Evolutionary conservation across 2,329 filamentous ascomycete species (phyloP), one percentile per base, ranked within the genome.

Genomic region (Fusarium acutatum): DNA sequence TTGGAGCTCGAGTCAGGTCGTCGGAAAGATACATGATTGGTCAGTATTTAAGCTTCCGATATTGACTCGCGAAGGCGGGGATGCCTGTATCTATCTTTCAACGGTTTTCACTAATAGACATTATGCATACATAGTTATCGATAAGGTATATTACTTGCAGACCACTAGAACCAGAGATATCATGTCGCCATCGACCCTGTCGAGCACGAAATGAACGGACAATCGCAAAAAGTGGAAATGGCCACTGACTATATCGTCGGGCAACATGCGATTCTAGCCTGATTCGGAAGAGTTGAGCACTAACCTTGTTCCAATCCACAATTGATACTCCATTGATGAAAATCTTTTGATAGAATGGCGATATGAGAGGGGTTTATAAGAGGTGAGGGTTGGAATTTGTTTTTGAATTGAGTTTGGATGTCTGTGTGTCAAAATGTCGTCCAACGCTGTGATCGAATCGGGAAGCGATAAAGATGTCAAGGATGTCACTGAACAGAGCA

Each of bases 121-220:
- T 52, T 17, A 52, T 35, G 26, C 37, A 49, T 63, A 26, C 32
- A 54, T 46, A 28, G 35, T n/a, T 18, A 24, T 34, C 47, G 30
- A 52, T 26, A 35, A 40, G 34, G 3, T 38, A 28, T 28, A 40
- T 26, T 15, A 46, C 50, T 44, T 60, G 54, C 54, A 60, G 54
- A 38, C 40, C 50, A 44, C 32, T 32, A n/a, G 18, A 32, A 15
- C 4, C 4, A 22, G 20, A 26, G 9, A 28, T 30, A 26, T 15
- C 44, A 74, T 75, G 72, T 74, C 72, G 69, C 72, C 72, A 74
- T 75, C 44, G 65, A 34, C 65, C 72, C 69, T 67, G 72, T 44
- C 62, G 34, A 74, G 72, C 72, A 75, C 72, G 72, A 75, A 73
- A 61, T 40, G 49, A 44, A 61, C 44, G 40, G 57, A 41, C n/a